Conservation (phyloP, 2,329 filamentous ascomycete species). For the Septoria petroselini region DNA sequence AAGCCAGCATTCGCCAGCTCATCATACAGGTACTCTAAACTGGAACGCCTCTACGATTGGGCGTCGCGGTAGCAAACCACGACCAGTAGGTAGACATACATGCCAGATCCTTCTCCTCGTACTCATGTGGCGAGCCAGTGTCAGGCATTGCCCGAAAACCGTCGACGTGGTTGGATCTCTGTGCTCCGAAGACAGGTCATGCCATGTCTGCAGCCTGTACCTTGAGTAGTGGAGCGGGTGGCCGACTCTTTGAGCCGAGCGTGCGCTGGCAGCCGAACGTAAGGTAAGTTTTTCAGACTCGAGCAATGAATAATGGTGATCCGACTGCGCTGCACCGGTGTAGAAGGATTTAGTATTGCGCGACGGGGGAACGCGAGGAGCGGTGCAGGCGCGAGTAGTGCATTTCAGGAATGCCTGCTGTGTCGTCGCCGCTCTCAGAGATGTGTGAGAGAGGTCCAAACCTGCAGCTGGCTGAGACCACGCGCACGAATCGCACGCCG, state of each 20-base stretch:
- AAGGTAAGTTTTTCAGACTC: background rate
- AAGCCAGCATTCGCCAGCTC: constrained; percentile 37
- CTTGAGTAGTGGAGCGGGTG: background rate
- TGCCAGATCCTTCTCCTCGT: constrained; percentile 21
- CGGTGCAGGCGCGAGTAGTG: too few relatives aligned
- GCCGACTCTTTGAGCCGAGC: constrained; percentile 7
- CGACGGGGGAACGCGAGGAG: too few relatives aligned
- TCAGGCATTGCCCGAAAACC: constrained; percentile 28
- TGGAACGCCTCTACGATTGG: constrained; percentile 6
- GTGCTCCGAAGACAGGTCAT: constrained; percentile 1
- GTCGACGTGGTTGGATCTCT: constrained; percentile 14
- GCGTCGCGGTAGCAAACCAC: constrained; percentile 18
- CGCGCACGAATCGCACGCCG: constrained; percentile 8
- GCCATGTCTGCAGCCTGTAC: constrained; percentile 3
- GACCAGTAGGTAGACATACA: constrained; percentile 28
- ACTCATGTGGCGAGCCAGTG: constrained; percentile 26
- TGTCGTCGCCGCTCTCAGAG: too few relatives aligned
- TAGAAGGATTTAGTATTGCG: too few relatives aligned
- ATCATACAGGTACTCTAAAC: constrained; percentile 31
- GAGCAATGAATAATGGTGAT: too few relatives aligned
- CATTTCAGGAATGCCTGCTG: too few relatives aligned
- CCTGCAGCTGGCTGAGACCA: background rate
- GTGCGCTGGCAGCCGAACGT: constrained; percentile 3
- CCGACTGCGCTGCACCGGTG: too few relatives aligned
- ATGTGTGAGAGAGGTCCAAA: too few relatives aligned